Conservation (phyloP, 2,329 filamentous ascomycete species). For the Clarireedia hainanense region DNA sequence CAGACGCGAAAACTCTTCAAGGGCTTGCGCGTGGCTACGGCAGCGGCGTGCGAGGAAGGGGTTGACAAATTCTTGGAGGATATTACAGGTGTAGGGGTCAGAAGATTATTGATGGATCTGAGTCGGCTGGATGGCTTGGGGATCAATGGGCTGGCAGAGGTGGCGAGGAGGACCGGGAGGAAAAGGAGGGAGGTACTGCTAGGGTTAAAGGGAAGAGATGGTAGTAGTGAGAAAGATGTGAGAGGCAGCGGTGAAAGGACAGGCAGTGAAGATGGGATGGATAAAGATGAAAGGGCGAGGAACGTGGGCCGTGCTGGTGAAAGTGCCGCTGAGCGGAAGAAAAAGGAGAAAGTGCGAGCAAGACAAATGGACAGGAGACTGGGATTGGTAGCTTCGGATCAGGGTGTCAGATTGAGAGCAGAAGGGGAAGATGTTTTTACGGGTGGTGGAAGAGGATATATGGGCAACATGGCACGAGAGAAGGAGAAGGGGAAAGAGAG, state of each 20-base stretch:
- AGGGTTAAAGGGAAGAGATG: background rate
- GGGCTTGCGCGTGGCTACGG: slow-evolving; percentile 47
- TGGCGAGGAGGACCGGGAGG: slow-evolving; percentile 20
- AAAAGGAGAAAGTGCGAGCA: background rate
- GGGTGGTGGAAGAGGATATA: background rate
- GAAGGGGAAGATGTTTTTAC: slow-evolving; percentile 3
- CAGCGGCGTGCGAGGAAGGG: slow-evolving; percentile 47
- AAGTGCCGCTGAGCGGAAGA: background rate
- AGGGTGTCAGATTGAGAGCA: slow-evolving; percentile 2
- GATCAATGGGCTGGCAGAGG: slow-evolving; percentile 17
- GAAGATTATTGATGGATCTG: slow-evolving; percentile 47
- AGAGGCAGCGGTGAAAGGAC: background rate
- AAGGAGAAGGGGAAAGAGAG: background rate
- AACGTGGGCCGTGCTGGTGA: too few relatives aligned
- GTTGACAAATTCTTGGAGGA: slow-evolving; percentile 45
- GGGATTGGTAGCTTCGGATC: slow-evolving; percentile 5
- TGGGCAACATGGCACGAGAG: background rate
- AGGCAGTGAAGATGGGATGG: slow-evolving; percentile 5
- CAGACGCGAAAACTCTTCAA: slow-evolving; percentile 40
- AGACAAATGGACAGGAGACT: background rate
- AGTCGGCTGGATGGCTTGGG: slow-evolving; percentile 41
- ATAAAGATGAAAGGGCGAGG: background rate
- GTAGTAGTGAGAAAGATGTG: background rate
- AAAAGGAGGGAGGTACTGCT: slow-evolving; percentile 14
- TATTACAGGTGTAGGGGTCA: slow-evolving; percentile 44